Conservation (phyloP, 164 flowering plant genomes). For the Vitis rotundifolia region DNA sequence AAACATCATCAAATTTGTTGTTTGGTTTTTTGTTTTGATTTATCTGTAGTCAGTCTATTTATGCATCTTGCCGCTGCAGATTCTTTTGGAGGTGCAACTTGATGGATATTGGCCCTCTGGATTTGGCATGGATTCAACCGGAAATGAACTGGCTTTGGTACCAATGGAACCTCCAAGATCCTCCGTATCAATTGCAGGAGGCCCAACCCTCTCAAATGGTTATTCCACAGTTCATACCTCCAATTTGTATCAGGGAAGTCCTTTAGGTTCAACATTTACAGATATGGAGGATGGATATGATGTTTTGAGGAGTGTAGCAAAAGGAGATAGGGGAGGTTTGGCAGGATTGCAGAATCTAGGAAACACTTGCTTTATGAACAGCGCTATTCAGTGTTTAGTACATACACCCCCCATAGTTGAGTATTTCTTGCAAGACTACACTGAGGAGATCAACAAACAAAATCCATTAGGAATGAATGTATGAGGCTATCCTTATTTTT, state of each 20-base stretch:
- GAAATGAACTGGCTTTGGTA: conserved; percentile 79
- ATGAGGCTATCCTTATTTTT: conserved; percentile 25
- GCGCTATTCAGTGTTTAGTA: conserved; percentile 90
- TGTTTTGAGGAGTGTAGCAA: conserved; percentile 24
- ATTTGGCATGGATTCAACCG: conserved; percentile 57
- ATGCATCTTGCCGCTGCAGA: conserved; percentile 44
- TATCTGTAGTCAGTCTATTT: background rate
- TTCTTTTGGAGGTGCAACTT: conserved; percentile 71
- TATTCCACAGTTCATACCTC: conserved; percentile 46
- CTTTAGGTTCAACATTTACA: conserved; percentile 31
- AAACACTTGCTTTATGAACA: conserved; percentile 99
- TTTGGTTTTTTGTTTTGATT: conserved; percentile 1
- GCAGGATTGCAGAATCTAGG: conserved; percentile 96
- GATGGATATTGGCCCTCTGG: conserved; percentile 46
- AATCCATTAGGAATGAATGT: conserved; percentile 97
- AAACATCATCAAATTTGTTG: no score
- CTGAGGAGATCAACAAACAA: conserved; percentile 74
- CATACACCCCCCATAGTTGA: conserved; percentile 86
- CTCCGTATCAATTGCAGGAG: conserved; percentile 72
- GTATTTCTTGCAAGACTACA: conserved; percentile 83
- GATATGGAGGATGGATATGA: conserved; percentile 51
- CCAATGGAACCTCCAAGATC: conserved; percentile 79
- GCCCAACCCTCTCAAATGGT: conserved; percentile 73
- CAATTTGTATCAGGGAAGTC: conserved; percentile 37
- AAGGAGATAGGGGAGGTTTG: conserved; percentile 73